Evolutionary conservation across 345 rosid species (phyloP).

Genomic region (Citrus unshiu): DNA sequence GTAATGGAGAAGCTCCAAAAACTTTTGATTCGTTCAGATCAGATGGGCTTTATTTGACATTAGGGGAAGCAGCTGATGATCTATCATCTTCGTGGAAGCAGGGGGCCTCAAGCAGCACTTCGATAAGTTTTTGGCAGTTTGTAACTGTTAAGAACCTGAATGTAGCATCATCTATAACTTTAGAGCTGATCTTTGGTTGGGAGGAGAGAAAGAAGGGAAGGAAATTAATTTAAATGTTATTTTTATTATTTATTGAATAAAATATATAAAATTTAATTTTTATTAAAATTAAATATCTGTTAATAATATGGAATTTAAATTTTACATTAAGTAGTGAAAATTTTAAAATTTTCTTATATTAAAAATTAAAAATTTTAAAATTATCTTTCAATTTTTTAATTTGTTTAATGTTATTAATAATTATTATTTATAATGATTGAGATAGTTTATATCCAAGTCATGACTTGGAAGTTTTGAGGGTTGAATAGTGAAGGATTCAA

Average conservation of each 20-base stretch:
- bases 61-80: conserved; percentile 15
- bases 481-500: not conserved
- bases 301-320: rapidly evolving
- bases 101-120: not conserved
- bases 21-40: not conserved
- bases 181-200: too few species aligned
- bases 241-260: too few species aligned
- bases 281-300: too few species aligned
- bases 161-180: too few species aligned
- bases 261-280: too few species aligned
- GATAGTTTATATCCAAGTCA: not conserved
- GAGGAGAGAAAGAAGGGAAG: rapidly evolving
- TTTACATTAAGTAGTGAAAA: rapidly evolving
- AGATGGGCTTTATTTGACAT: conserved; percentile 7
- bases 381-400: too few species aligned
- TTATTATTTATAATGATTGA: not conserved
- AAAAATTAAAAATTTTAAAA: too few species aligned
- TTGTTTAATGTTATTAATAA: too few species aligned
- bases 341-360: too few species aligned
- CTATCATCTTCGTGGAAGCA: conserved; percentile 2
- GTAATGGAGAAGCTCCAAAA: conserved; percentile 21
- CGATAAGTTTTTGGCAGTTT: not conserved
- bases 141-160: too few species aligned
- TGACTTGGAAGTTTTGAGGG: not conserved
- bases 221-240: too few species aligned